Evolutionary conservation across 352 stramenopile genomes (phyloP).

Genomic region (Plasmopara muralis): DNA sequence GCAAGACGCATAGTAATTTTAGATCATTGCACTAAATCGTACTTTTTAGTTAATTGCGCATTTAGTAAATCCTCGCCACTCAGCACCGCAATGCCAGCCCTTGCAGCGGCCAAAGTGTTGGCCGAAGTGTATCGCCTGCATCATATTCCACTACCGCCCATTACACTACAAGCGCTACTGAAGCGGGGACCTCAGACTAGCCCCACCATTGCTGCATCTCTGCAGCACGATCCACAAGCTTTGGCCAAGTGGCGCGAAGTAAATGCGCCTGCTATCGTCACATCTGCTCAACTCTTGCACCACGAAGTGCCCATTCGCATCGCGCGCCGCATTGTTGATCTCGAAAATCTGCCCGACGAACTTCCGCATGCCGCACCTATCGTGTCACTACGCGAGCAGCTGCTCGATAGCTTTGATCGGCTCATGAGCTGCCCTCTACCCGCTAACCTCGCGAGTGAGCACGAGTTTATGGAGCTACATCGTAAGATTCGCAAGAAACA

Average conservation of each 20-base stretch:
- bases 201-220: slow-evolving; percentile 35
- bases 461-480: slow-evolving; percentile 57
- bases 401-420: slow-evolving; percentile 69
- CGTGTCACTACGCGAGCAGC: slow-evolving; percentile 48
- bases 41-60: no score
- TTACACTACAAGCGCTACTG: slow-evolving; percentile 72
- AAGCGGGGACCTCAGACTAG: slow-evolving; percentile 53
- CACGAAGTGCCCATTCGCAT: slow-evolving; percentile 75
- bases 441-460: slow-evolving; percentile 47
- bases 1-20: no score
- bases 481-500: slow-evolving; percentile 49
- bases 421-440: slow-evolving; percentile 57
- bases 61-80: not conserved
- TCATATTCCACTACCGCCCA: slow-evolving; percentile 70
- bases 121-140: slow-evolving; percentile 79
- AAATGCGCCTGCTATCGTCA: slow-evolving; percentile 66
- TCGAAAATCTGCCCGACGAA: slow-evolving; percentile 72
- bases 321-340: slow-evolving; percentile 71
- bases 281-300: slow-evolving; percentile 72
- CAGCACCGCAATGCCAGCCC: not conserved
- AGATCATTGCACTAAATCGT: no score
- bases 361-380: slow-evolving; percentile 55
- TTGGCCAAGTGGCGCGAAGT: slow-evolving; percentile 54
- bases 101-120: slow-evolving; percentile 49
- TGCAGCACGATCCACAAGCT: slow-evolving; percentile 44